Percentiles rank a stretch among this genome's conserved stretches.
Conservation (phyloP, 2,329 filamentous ascomycete genomes). For the Thielaviopsis punctulata region DNA sequence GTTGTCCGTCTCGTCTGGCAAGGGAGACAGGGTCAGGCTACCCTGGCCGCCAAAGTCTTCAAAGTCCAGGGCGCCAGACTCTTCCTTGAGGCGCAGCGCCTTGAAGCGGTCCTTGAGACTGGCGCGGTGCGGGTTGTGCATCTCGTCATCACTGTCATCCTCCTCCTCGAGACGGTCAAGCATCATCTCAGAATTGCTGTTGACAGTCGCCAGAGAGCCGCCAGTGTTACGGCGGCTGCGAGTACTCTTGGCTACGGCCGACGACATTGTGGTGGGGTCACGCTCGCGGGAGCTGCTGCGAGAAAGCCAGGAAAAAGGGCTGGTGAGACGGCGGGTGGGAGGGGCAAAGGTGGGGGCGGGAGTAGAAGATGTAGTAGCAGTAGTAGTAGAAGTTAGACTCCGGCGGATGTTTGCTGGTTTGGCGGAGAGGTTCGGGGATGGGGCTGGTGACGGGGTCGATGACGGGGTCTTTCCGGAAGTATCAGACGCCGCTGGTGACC, state of each 20-base stretch:
- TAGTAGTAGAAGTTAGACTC: too few relatives aligned
- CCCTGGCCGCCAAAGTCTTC: conserved; percentile 37
- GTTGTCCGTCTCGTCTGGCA: conserved; percentile 14
- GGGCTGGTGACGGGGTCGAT: conserved; percentile 20
- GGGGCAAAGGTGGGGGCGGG: conserved; percentile 17
- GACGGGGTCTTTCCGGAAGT: conserved; percentile 31
- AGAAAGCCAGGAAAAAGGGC: conserved; percentile 75
- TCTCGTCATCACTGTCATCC: conserved; percentile 23
- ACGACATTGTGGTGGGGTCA: conserved; percentile 39
- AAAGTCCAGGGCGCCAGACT: conserved; percentile 37
- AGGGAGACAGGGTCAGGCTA: conserved; percentile 13
- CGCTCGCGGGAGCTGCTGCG: conserved; percentile 25
- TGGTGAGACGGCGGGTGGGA: conserved; percentile 56
- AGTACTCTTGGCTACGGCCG: conserved; percentile 26
- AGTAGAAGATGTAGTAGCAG: conserved; percentile 16
- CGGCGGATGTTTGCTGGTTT: conserved; percentile 22
- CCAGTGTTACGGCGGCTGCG: conserved; percentile 50
- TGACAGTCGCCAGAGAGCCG: conserved; percentile 61
- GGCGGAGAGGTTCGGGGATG: conserved; percentile 19
- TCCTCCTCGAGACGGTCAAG: conserved; percentile 62
- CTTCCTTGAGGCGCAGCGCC: conserved; percentile 55
- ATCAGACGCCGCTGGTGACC: conserved; percentile 40
- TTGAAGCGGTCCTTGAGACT: conserved; percentile 69
- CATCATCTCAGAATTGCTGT: conserved; percentile 69
- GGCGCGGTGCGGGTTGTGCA: conserved; percentile 26